A percentile compares a stretch with the other conserved stretches of the same genome.
Evolutionary conservation across 176 grass and related monocot species (phyloP).

Genomic region (Paspalum notatum): DNA sequence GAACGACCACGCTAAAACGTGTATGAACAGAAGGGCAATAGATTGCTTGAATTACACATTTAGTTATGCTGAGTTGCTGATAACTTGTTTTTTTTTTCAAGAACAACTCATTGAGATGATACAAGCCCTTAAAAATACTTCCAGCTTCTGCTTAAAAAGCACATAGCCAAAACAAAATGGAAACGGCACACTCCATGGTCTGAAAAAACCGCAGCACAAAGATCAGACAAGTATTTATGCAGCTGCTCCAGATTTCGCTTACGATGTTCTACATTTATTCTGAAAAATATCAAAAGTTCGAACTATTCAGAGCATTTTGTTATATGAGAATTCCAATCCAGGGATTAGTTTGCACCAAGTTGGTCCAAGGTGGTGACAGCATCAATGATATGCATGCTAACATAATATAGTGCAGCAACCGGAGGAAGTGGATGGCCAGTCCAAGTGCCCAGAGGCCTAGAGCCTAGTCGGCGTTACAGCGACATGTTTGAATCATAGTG

Average conservation of each 20-base stretch:
- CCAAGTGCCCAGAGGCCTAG: constrained; percentile 30
- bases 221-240: neutral
- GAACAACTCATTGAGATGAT: too few relatives aligned
- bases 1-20: neutral
- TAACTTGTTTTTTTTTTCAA: too few relatives aligned
- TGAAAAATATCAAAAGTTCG: neutral
- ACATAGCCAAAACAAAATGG: too few relatives aligned
- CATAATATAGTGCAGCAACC: constrained; percentile 32
- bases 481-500: constrained; percentile 33
- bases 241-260: neutral
- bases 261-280: neutral
- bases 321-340: neutral
- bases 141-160: too few relatives aligned
- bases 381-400: constrained; percentile 10
- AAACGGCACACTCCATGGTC: too few relatives aligned
- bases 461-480: constrained; percentile 25
- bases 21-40: constrained; percentile 16
- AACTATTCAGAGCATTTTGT: neutral
- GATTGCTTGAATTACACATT: neutral
- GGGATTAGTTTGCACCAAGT: constrained; percentile 18
- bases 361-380: constrained; percentile 20
- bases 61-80: neutral
- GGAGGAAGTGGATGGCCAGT: constrained; percentile 52
- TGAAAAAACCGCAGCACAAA: constrained; percentile 21
- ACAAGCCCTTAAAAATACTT: too few relatives aligned